Evolutionary conservation across 169 alveolate species (phyloP).

Genomic region (Plasmodium vivax): DNA sequence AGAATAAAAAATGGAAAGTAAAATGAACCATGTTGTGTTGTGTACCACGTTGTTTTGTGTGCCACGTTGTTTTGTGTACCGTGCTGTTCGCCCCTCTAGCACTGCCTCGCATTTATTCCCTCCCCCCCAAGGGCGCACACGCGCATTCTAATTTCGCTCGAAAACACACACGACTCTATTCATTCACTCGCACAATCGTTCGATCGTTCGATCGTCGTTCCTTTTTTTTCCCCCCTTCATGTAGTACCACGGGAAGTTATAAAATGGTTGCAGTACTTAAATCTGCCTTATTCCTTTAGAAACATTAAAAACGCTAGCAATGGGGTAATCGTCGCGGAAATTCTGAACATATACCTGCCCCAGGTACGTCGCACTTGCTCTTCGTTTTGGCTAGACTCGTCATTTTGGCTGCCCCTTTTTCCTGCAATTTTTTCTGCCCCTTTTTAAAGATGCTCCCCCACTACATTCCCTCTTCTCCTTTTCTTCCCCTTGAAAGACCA

Average conservation of each 20-base stretch:
- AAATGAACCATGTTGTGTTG: neutral
- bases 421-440: neutral
- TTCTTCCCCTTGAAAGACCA: slow-evolving; percentile 15
- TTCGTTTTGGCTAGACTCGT: neutral
- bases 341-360: slow-evolving; percentile 57
- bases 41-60: no score
- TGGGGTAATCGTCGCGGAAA: slow-evolving; percentile 64
- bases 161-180: neutral
- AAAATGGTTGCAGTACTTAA: slow-evolving; percentile 64
- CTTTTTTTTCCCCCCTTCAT: neutral
- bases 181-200: neutral
- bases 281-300: slow-evolving; percentile 57
- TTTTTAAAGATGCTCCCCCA: neutral
- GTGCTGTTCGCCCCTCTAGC: neutral
- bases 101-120: neutral
- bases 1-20: slow-evolving; percentile 21
- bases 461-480: neutral
- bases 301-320: slow-evolving; percentile 70
- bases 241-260: slow-evolving; percentile 69
- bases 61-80: neutral
- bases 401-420: neutral
- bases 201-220: neutral
- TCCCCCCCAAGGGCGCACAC: neutral
- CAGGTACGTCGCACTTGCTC: slow-evolving; percentile 19
- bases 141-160: neutral